These are phyloP conservation scores for Pyricularia grisea DNA, from an alignment of 2,329 filamentous ascomycete genomes.

Conservation along the genomic window DNA sequence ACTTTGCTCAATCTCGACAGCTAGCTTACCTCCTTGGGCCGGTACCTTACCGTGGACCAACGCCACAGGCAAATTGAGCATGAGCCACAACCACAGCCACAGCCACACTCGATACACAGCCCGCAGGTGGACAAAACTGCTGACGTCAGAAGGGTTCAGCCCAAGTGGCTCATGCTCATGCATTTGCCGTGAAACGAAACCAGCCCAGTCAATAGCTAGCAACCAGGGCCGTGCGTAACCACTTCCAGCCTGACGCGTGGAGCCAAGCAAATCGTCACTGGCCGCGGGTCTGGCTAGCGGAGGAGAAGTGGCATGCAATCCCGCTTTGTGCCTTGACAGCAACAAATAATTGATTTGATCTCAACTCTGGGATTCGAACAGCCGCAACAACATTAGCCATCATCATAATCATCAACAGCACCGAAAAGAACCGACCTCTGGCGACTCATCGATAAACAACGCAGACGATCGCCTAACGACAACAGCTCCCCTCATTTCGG, in stretches of 20 bases:
- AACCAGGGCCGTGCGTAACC: not conserved
- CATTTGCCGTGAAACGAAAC: not conserved
- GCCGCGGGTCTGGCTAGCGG: not conserved
- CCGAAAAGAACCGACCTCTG: not conserved
- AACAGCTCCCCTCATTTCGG: not conserved
- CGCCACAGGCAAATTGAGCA: not conserved
- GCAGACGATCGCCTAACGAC: not conserved
- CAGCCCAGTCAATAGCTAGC: not conserved
- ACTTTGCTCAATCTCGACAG: not conserved
- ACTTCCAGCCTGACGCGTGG: not conserved
- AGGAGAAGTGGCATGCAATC: not conserved
- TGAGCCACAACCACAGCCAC: not conserved
- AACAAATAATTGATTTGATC: not conserved
- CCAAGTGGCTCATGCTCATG: not conserved
- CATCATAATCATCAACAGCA: not conserved
- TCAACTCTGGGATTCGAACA: not conserved
- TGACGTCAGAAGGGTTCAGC: not conserved
- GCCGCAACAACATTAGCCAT: not conserved
- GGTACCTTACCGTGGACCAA: not conserved
- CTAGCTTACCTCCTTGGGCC: not conserved
- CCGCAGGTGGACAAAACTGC: not conserved
- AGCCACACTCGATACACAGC: too few relatives aligned
- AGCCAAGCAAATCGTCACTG: constrained; percentile 1
- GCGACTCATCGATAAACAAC: not conserved
- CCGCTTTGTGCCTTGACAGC: not conserved